Evolutionary conservation across 1,284 basidiomycete species (phyloP).

Genomic region (Cutaneotrichosporon daszewskae): DNA sequence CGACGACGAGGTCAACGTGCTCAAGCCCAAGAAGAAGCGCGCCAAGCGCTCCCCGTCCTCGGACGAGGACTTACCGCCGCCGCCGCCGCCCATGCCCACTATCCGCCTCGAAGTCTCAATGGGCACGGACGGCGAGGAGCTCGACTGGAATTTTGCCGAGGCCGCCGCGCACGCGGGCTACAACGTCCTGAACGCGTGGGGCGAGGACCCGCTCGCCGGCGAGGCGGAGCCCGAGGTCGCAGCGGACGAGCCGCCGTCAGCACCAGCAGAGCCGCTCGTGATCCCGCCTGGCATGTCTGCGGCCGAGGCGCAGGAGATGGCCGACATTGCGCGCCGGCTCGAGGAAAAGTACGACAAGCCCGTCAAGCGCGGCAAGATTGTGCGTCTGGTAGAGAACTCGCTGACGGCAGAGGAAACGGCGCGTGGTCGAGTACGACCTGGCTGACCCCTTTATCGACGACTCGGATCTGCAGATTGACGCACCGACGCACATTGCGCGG

Average conservation of each 20-base stretch:
- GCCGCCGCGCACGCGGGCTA: slow-evolving; percentile 27
- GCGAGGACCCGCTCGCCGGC: slow-evolving; percentile 12
- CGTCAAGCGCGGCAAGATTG: slow-evolving; percentile 19
- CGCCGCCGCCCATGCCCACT: slow-evolving; percentile 41
- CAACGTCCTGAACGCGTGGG: slow-evolving; percentile 10
- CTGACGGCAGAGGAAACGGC: slow-evolving; percentile 49
- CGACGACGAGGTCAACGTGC: slow-evolving; percentile 15
- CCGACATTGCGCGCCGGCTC: slow-evolving; percentile 29
- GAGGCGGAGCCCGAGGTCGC: slow-evolving; percentile 1
- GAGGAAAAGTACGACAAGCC: slow-evolving; percentile 35
- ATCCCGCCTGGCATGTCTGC: slow-evolving; percentile 7
- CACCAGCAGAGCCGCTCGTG: neutral
- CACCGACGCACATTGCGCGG: slow-evolving; percentile 84
- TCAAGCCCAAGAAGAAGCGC: slow-evolving; percentile 36
- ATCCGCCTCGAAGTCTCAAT: slow-evolving; percentile 33
- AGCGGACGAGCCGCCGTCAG: neutral
- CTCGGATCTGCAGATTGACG: slow-evolving; percentile 82
- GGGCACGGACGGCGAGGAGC: slow-evolving; percentile 6
- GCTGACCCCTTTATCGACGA: slow-evolving; percentile 96
- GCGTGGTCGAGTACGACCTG: slow-evolving; percentile 71
- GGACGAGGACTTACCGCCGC: slow-evolving; percentile 40
- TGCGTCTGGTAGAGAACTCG: neutral
- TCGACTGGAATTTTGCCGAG: slow-evolving; percentile 39
- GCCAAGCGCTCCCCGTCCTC: slow-evolving; percentile 22
- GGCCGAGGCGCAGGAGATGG: slow-evolving; percentile 17